Conservation (phyloP, 768 basidiomycete genomes). For the Xerocomellus chrysenteron region DNA sequence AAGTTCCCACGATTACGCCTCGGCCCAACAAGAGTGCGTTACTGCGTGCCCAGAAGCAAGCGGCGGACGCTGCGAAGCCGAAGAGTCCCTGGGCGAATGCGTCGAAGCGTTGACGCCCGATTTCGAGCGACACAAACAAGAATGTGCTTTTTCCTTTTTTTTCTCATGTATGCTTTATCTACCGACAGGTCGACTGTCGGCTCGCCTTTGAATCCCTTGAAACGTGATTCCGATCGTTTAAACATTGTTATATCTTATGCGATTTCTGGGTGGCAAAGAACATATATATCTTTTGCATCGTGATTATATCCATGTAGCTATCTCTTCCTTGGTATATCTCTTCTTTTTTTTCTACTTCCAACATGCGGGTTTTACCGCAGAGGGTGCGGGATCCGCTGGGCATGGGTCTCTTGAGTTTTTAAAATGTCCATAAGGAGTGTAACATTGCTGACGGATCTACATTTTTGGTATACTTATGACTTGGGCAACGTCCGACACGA, state of each 20-base stretch:
- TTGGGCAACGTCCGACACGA: too few relatives aligned
- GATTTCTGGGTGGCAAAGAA: conserved; percentile 17
- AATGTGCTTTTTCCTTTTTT: background rate
- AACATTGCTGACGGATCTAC: background rate
- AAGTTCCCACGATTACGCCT: conserved; percentile 62
- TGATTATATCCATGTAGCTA: conserved; percentile 13
- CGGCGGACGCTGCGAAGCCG: conserved; percentile 29
- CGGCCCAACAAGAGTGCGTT: conserved; percentile 74
- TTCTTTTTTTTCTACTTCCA: conserved; percentile 6
- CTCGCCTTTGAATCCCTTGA: conserved; percentile 9
- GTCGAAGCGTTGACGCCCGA: conserved; percentile 20
- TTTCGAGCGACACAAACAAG: background rate
- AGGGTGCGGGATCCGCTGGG: conserved; percentile 14
- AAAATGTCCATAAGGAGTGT: conserved; percentile 1
- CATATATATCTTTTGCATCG: background rate
- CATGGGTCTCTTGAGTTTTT: conserved; percentile 4
- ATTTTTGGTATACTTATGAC: background rate
- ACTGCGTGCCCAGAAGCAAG: conserved; percentile 68
- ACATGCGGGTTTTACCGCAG: conserved; percentile 9
- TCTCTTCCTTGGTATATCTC: conserved; percentile 4
- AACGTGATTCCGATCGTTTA: conserved; percentile 19
- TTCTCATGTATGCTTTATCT: conserved; percentile 20
- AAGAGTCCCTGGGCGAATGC: conserved; percentile 35
- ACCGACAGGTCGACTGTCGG: conserved; percentile 5
- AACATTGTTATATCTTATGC: conserved; percentile 11